These are phyloP conservation scores for Cyclaneusma minus DNA, from an alignment of 2,329 filamentous ascomycete species.

Conservation along the genomic window DNA sequence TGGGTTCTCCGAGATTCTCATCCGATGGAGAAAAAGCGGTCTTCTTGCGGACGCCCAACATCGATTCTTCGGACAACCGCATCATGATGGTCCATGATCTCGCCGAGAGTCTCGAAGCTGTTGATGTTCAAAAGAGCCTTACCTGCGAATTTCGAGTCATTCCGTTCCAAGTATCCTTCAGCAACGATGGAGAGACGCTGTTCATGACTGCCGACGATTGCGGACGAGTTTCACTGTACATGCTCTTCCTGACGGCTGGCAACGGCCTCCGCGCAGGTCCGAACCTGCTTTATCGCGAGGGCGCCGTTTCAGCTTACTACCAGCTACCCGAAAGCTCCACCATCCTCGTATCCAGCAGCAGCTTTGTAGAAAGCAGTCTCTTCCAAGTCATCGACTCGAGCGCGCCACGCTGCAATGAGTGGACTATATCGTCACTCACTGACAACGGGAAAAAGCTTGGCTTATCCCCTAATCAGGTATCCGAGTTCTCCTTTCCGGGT, in stretches of 20 bases:
- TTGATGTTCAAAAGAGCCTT: too few species aligned
- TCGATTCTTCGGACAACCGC: constrained; percentile 62
- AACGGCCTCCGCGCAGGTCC: background rate
- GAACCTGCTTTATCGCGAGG: background rate
- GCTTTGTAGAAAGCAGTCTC: background rate
- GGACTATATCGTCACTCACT: constrained; percentile 47
- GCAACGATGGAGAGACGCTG: background rate
- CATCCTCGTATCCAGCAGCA: background rate
- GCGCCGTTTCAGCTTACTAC: background rate
- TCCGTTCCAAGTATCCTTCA: too few species aligned
- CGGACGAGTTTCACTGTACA: background rate
- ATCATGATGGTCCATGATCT: constrained; percentile 46
- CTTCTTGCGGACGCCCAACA: constrained; percentile 58
- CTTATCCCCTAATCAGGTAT: constrained; percentile 42
- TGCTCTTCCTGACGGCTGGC: background rate
- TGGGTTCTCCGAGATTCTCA: constrained; percentile 57
- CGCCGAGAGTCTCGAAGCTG: too few species aligned
- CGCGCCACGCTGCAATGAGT: background rate
- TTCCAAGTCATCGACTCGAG: background rate
- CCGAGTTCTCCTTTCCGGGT: constrained; percentile 50
- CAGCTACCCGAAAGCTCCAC: background rate
- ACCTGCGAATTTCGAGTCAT: too few species aligned
- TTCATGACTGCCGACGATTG: background rate
- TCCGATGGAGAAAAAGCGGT: constrained; percentile 50
- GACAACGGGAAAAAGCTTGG: constrained; percentile 48